Evolutionary conservation across 306 rosid species (phyloP).

Genomic region (Sophora flavescens): DNA sequence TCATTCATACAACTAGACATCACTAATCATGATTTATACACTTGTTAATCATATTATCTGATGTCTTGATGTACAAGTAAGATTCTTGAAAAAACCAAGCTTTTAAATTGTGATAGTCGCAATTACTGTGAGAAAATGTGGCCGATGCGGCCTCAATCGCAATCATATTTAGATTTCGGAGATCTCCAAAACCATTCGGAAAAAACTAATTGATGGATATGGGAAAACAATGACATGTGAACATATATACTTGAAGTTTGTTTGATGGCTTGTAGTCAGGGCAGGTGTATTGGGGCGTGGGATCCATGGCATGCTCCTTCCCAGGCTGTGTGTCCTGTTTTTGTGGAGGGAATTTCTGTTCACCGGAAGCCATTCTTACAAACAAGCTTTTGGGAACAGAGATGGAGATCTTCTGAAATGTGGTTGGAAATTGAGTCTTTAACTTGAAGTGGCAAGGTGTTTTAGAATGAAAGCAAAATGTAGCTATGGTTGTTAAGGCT

Average conservation of each 20-base stretch:
- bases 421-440: conserved; percentile 21
- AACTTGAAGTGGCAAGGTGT: neutral
- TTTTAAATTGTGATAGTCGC: too few species aligned
- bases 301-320: conserved; percentile 79
- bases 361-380: conserved; percentile 74
- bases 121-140: too few species aligned
- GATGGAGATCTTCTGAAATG: conserved; percentile 25
- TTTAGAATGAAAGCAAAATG: conserved; percentile 16
- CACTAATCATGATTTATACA: too few species aligned
- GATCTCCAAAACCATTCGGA: too few species aligned
- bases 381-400: conserved; percentile 25
- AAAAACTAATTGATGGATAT: too few species aligned
- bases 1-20: too few species aligned
- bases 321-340: conserved; percentile 77
- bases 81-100: too few species aligned
- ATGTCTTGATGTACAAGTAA: too few species aligned
- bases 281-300: conserved; percentile 69
- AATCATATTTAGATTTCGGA: too few species aligned
- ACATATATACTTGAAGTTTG: conserved; percentile 63
- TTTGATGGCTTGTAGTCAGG: conserved; percentile 76
- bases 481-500: conserved; percentile 7
- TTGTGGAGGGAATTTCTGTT: conserved; percentile 64
- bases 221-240: too few species aligned
- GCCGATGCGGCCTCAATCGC: too few species aligned
- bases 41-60: too few species aligned